Evolutionary conservation across 768 basidiomycete genomes (phyloP), one percentile per base, ranked within the genome.

Genomic region (Tubosaeta sp.): DNA sequence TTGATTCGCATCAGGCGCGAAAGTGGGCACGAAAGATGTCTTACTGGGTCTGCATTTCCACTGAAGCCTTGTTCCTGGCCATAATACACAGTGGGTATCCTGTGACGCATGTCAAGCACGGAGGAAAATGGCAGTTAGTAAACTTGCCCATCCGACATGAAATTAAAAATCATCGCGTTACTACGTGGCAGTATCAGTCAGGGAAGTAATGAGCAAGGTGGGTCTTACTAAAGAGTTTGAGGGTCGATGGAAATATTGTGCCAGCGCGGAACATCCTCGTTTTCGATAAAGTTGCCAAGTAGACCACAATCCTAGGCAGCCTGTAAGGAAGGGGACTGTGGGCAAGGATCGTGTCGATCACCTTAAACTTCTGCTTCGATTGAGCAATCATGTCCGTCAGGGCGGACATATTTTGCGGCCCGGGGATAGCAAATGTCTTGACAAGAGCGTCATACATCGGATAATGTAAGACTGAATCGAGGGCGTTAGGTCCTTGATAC

Each of bases 231-330:
- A 29, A 43, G 27, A 29, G 5, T 43, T 26, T 43, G 27, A 60
- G 81, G 80, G 59, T 91, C 89, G 16, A 85, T 82, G 2, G 85
- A 84, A 29, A 43, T 43, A 31, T 43, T 87, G 44, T 79, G 76
- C 86, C 87, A 91, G 47, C 88, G 81, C 8, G 86, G 80, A 11
- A 86, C 52, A 63, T 90, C 87, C 56, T 89, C 86, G 65, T 90
- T 89, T 69, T 88, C 88, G 32, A 91, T 65, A 70, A 91, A 91
- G 60, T 86, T 89, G 1, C 88, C 89, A 3, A 90, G 77, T 13
- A 71, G 51, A 19, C 62, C 53, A 43, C 7, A 16, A 41, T 67
- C 67, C 65, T 39, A 22, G 4, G 27, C 6, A 7, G 12, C n/a
- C 19, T 39, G n/a, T 16, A 17, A 29, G 17, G 17, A 10, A 26